Conservation (phyloP, 2,329 filamentous ascomycete genomes). For the Chrysosporium queenslandicum region DNA sequence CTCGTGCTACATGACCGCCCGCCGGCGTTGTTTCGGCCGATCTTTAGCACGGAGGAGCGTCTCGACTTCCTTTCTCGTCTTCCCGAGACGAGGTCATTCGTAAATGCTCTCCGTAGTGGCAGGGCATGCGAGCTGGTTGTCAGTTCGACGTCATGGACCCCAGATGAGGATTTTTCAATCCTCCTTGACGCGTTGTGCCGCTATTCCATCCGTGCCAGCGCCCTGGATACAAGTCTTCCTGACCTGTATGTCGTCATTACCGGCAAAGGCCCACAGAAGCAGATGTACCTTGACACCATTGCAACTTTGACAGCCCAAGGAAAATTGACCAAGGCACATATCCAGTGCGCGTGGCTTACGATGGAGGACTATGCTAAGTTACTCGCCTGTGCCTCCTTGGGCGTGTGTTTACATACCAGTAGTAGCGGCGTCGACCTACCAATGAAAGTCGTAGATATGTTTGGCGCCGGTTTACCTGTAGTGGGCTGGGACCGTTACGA, state of each 20-base stretch:
- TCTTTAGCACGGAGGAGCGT: constrained; percentile 43
- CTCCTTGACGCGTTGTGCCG: constrained; percentile 69
- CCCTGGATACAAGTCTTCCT: constrained; percentile 44
- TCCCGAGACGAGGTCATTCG: constrained; percentile 53
- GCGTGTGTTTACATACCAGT: constrained; percentile 83
- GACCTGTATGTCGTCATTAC: constrained; percentile 81
- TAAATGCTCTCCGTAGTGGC: constrained; percentile 49
- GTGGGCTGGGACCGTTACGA: constrained; percentile 76
- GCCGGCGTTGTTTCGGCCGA: constrained; percentile 67
- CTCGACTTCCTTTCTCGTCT: constrained; percentile 54
- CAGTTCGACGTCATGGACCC: constrained; percentile 93
- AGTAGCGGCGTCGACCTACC: constrained; percentile 91
- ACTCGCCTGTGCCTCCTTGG: constrained; percentile 75
- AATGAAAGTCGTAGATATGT: constrained; percentile 99
- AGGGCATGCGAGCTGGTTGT: constrained; percentile 60
- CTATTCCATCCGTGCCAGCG: constrained; percentile 52
- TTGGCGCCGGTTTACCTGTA: constrained; percentile 84
- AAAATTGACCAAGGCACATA: constrained; percentile 57
- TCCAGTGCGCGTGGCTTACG: constrained; percentile 76
- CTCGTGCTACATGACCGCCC: constrained; percentile 78
- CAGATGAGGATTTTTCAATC: constrained; percentile 88
- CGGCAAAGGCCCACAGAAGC: constrained; percentile 78
- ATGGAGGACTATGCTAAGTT: constrained; percentile 75
- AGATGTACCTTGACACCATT: constrained; percentile 61
- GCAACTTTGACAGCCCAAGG: constrained; percentile 49